Base-by-base conservation (phyloP, 148 eudicot genomes). In the Dysphania ambrosioides region DNA sequence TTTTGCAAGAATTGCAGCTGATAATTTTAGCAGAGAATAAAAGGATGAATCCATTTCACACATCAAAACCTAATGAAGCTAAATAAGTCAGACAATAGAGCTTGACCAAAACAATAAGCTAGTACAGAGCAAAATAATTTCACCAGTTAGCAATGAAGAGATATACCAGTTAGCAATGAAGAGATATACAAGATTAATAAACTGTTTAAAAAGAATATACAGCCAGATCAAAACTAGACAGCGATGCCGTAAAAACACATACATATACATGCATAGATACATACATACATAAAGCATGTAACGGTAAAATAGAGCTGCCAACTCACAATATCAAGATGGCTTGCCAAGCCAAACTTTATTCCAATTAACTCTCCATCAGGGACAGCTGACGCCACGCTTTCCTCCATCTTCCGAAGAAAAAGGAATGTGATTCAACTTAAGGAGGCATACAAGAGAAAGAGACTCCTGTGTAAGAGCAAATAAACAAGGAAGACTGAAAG, bases 301-400 rank as follows among this genome's bases (percentile, higher is more conserved):
- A 8, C 30, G 66, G 55, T 31, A 47, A 16, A 73, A 31, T 6
- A 0, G 38, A 68, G 32, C 38, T 60, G 70, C 57, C 41, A 59
- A 71, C 96, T 88, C 75, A 91, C 96, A 70, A 91, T 84, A 77
- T 91, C 96, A 55, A 79, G 70, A 47, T 82, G 86, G 62, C 84
- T 84, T 18, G 96, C 96, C 87, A 91, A 76, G 47, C 81, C 71
- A 77, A 85, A 90, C 68, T 63, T 81, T 56, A 92, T 86, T 32
- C 91, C 91, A 12, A 79, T 80, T 11, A 92, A 68, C 56, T 79
- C 84, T 12, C 91, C 97, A 49, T 88, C 97, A 59, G 77, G 71
- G 29, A 74, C 41, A 32, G 80, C 57, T 8, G 86, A 68, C 19
- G 78, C 29, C 70, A 79, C 60, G 29, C 78, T 70, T 74, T 86